Base-by-base conservation (phyloP, 2,329 filamentous ascomycete genomes). In the Aspergillus piperis region DNA sequence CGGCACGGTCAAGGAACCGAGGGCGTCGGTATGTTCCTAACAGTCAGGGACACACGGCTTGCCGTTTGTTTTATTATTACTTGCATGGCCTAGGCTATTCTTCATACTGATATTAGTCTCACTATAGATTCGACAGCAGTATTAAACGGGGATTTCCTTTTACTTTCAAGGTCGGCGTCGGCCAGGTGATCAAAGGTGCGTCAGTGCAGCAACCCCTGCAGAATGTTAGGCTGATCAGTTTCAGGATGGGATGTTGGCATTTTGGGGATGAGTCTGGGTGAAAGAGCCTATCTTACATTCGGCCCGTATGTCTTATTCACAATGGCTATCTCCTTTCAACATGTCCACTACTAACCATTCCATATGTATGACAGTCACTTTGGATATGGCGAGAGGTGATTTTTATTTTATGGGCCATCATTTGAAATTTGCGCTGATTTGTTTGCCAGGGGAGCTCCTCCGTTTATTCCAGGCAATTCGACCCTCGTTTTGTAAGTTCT, bases 391-490 rank as follows among this genome's bases (percentile, higher is more conserved):
- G 63, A 30, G 17, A 60, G 32, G 64, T 64, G 51, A n/a, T 60
- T 27, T 10, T 3, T 36, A 27, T 27, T 44, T 0, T 8, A 38
- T 4, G 5, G 8, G 6, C 3, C 3, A 8, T 4, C 21, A n/a
- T 32, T 2, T 6, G 2, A 11, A 19, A 10, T 21, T 8, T 41
- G 15, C 41, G 30, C 58, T 58, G n/a, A 61, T 41, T 10, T 5
- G 3, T 2, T 32, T 36, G 7, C 1, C 15, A 66, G 64, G 48
- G 64, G 64, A 3, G 63, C 63, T 0, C 63, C 64, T 6, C 64
- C 64, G 3, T 65, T 66, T 32, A 66, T 66, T 38, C 64, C 64
- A 0, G 64, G 64, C 3, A 66, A 66, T 23, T 64, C 64, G 1
- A 62, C 54, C 15, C 63, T 66, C 10, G 64, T 66, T 27, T 66